Evolutionary conservation across 2,329 filamentous ascomycete species (phyloP), one percentile per base, ranked within the genome.

Genomic region (Fusarium marasasianum): DNA sequence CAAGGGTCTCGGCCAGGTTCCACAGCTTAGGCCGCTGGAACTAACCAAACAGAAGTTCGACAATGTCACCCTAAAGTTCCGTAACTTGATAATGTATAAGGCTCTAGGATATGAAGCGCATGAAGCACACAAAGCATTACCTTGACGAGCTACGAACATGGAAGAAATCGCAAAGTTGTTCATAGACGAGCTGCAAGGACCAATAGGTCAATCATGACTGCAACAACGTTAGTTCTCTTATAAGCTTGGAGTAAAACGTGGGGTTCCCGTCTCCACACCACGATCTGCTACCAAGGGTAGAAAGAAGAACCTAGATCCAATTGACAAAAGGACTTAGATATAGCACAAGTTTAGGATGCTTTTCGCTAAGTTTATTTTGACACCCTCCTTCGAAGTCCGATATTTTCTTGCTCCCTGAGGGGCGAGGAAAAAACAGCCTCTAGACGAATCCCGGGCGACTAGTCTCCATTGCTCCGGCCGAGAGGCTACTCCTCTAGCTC

Each of bases 381-480:
- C 44, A 47, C 26, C 18, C 12, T 20, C 20, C 13, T 29, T 29
- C 24, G 13, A 29, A 22, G 6, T 15, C 18, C 29, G 44, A 47
- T 29, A 24, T 29, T 47, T 29, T 29, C 18, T 22, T 29, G 18
- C 44, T 22, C 44, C 18, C 22, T 26, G 18, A 47, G 24, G 24
- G 44, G 18, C 24, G 20, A 35, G 50, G 26, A 18, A 51, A 40
- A 29, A 41, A 69, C 31, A 71, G 61, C 63, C 72, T 66, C 55
- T 50, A 37, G 40, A 72, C 17, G 47, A 24, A 61, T 43, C 55
- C 67, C 45, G 47, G 33, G 24, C n/a, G 20, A 48, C 57, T 74
- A 68, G 73, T 69, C 74, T 77, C 76, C 76, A 76, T 78, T 78
- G 61, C 76, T 68, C 76, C 76, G 76, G 67, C 67, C 66, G 66